Conservation (phyloP, 1,139 yeast genomes). For the Pichia terricola region DNA sequence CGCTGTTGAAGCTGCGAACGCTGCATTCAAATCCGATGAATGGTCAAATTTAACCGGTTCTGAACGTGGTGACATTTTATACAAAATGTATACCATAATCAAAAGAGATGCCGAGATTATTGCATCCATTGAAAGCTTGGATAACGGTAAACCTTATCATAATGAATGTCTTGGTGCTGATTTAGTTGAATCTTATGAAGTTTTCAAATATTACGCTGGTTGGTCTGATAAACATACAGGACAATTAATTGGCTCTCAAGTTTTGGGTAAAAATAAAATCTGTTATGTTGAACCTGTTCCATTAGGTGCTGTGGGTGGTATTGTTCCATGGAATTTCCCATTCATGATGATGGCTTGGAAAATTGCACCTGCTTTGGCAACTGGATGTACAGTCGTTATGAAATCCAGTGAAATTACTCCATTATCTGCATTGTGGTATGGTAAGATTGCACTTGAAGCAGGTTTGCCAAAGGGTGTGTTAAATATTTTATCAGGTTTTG, state of each 20-base stretch:
- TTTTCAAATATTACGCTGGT: constrained; percentile 66
- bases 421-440: constrained; percentile 61
- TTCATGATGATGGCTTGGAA: constrained; percentile 74
- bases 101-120: constrained; percentile 41
- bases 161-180: constrained; percentile 34
- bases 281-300: constrained; percentile 62
- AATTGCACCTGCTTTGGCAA: constrained; percentile 72
- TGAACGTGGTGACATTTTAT: constrained; percentile 36
- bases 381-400: constrained; percentile 74
- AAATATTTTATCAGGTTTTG: constrained; percentile 61
- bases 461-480: constrained; percentile 79
- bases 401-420: constrained; percentile 83
- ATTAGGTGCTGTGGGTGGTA: constrained; percentile 68
- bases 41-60: constrained; percentile 35
- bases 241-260: constrained; percentile 37
- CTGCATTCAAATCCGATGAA: constrained; percentile 40
- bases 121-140: constrained; percentile 47
- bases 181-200: constrained; percentile 45
- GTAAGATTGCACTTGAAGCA: constrained; percentile 53
- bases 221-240: constrained; percentile 80
- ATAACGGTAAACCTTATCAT: constrained; percentile 50
- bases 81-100: constrained; percentile 42
- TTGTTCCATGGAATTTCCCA: constrained; percentile 88
- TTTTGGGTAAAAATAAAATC: constrained; percentile 28
- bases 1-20: constrained; percentile 53